Base-by-base conservation (phyloP, 805 yeast genomes). In the Candida quercuum region DNA sequence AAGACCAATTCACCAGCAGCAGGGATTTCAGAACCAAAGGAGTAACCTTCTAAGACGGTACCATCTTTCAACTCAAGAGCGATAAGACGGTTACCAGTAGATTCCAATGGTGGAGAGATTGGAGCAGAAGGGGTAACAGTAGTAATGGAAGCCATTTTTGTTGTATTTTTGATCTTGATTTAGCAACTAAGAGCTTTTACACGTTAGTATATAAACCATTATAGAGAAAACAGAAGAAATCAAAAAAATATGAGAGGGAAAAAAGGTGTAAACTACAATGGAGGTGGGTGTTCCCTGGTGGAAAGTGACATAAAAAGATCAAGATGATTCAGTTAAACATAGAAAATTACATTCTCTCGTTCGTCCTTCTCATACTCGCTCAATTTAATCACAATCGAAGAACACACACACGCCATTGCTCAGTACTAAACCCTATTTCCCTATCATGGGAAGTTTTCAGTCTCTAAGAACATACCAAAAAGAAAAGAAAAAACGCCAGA, bases 1-100 rank as follows among this genome's bases (percentile, higher is more conserved):
- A 93, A 93, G 43, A 93, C 99, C 54, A 94, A 78, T 69, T 93
- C 99, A 74, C 99, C 99, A 40, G 98, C 94, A 40, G 80, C 78
- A 19, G 95, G 63, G 43, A 72, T 77, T 45, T 81, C 81, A 39
- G 98, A 96, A 72, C 99, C 99, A 56, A 93, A 93, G 16, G 98
- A 91, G 69, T 84, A 87, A 67, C 99, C 99, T 66, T 87, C 93
- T 52, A 91, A 73, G 41, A 81, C 76, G 46, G 78, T 64, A 51
- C 96, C 96, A 61, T 86, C 88, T 53, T 84, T 83, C 52, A 93
- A 76, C 66, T 89, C 95, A 60, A 89, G 77, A 42, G 95, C 81
- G 74, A 86, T 77, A 64, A 88, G 68, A 52, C 82, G 80, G 69
- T 86, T 87, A 51, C 86, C 86, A 41, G 81, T 78, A 39, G 87